Evolutionary conservation across 1,284 basidiomycete genomes (phyloP).

Genomic region (Schizophyllum amplum): DNA sequence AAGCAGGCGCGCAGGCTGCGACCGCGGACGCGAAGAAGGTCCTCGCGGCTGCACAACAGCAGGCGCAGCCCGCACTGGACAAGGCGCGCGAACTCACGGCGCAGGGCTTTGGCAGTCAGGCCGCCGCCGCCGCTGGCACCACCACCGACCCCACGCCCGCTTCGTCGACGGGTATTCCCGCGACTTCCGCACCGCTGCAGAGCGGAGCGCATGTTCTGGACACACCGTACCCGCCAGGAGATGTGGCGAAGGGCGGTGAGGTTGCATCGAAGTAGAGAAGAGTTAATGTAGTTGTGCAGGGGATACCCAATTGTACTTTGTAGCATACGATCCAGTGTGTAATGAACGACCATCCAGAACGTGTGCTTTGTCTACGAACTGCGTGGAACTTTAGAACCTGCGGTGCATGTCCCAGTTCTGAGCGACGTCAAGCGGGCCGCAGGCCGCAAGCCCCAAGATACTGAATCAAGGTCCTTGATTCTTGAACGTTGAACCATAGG

Average conservation of each 20-base stretch:
- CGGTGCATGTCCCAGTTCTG: too few relatives aligned
- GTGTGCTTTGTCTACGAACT: too few relatives aligned
- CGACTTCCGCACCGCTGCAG: conserved; percentile 34
- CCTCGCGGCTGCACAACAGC: background rate
- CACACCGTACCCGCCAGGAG: conserved; percentile 25
- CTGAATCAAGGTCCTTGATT: too few relatives aligned
- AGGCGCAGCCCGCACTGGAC: background rate
- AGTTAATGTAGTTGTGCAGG: conserved; percentile 1
- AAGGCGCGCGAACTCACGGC: background rate
- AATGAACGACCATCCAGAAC: background rate
- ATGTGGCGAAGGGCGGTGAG: conserved; percentile 15
- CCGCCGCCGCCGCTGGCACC: too few relatives aligned
- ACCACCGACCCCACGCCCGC: conserved; percentile 5
- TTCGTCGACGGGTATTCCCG: conserved; percentile 25
- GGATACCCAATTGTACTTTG: conserved; percentile 3
- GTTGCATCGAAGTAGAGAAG: conserved; percentile 14
- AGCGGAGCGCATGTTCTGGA: conserved; percentile 29
- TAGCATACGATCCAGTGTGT: background rate
- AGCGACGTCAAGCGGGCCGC: too few relatives aligned
- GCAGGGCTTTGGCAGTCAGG: background rate
- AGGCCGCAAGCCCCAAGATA: too few relatives aligned
- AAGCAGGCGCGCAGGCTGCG: background rate
- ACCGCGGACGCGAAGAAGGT: background rate
- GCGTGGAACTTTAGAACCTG: too few relatives aligned
- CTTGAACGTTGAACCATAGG: too few relatives aligned